Base-by-base conservation (phyloP, 1,284 basidiomycete genomes). In the Moniliophthora roreri region DNA sequence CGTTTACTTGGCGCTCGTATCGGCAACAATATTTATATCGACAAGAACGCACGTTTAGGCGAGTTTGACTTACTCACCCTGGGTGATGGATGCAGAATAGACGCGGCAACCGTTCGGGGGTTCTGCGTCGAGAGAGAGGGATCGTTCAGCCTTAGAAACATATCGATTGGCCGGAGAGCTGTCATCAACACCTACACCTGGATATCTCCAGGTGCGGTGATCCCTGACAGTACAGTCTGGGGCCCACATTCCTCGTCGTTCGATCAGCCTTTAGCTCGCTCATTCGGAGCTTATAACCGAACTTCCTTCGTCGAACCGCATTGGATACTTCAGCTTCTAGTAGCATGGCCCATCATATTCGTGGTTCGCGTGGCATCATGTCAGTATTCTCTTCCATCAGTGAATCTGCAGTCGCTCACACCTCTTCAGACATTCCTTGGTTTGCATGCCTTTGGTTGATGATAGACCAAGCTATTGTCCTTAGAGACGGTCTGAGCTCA, bases 61-160 rank as follows among this genome's bases (percentile, higher is more conserved):
- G 77, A 78, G 58, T 73, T 60, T 58, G 76, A 78, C 52, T 65
- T 78, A 28, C 61, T 79, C 44, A 72, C 69, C 1, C 60, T 78
- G 18, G 60, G 69, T 41, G 74, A 77, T 53, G 75, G 71, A 6
- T 75, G 73, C 52, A 66, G 68, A 11, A 65, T 79, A 40, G 75
- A 78, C 59, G 66, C 66, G 21, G 61, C 72, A 0, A 63, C 71
- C 2, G 57, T 77, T 1, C 71, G 76, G 2, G 75, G 72, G n/a
- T 78, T 78, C 58, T 72, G 72, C 49, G 73, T 77, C 16, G 77
- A 79, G 58, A 66, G 72, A 16, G 73, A 77, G 47, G 74, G 75
- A 1, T 68, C 58, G 51, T 74, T 79, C 64, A 67, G 69, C 21
- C 64, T 78, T 5, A 72, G 69, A 9, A 62, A 62, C 6, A 69